These are phyloP conservation scores for Neurospora pannonica DNA, from an alignment of 495 filamentous ascomycete genomes.

Conservation along the genomic window DNA sequence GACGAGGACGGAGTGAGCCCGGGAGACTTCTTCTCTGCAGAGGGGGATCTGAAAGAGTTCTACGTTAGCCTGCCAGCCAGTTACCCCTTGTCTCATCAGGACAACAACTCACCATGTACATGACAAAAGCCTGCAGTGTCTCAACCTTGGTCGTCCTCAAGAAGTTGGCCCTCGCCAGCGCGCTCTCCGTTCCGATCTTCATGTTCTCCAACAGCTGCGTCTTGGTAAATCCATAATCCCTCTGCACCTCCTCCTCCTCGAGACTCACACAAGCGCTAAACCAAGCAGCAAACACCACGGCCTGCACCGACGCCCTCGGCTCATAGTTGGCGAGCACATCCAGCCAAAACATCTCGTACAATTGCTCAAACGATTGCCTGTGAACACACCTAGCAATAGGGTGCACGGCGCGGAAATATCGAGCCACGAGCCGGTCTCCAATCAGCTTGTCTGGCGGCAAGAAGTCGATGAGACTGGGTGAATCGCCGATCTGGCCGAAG, in stretches of 20 bases:
- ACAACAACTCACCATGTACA: slow-evolving; percentile 51
- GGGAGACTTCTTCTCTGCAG: slow-evolving; percentile 58
- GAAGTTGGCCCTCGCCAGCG: slow-evolving; percentile 57
- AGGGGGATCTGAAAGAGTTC: slow-evolving; percentile 54
- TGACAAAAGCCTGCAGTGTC: slow-evolving; percentile 64
- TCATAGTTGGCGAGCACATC: slow-evolving; percentile 44
- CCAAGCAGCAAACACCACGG: slow-evolving; percentile 55
- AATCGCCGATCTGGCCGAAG: slow-evolving; percentile 43
- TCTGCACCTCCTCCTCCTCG: slow-evolving; percentile 38
- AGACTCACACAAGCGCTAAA: slow-evolving; percentile 60
- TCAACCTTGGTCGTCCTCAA: slow-evolving; percentile 59
- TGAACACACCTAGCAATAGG: slow-evolving; percentile 56
- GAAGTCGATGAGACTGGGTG: slow-evolving; percentile 43
- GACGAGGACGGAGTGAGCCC: slow-evolving; percentile 60
- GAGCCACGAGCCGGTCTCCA: slow-evolving; percentile 48
- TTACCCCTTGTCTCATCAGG: not conserved
- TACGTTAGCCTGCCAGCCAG: slow-evolving; percentile 4
- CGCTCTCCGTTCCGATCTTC: slow-evolving; percentile 52
- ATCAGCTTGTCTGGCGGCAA: slow-evolving; percentile 44
- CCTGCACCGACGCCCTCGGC: slow-evolving; percentile 53
- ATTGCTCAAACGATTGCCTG: slow-evolving; percentile 50
- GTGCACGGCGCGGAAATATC: slow-evolving; percentile 59
- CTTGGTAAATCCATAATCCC: slow-evolving; percentile 43
- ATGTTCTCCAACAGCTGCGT: slow-evolving; percentile 46
- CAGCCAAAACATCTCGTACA: slow-evolving; percentile 56